These are phyloP conservation scores for Tricholoma saponaceum DNA, from an alignment of 768 basidiomycete genomes.

Conservation along the genomic window DNA sequence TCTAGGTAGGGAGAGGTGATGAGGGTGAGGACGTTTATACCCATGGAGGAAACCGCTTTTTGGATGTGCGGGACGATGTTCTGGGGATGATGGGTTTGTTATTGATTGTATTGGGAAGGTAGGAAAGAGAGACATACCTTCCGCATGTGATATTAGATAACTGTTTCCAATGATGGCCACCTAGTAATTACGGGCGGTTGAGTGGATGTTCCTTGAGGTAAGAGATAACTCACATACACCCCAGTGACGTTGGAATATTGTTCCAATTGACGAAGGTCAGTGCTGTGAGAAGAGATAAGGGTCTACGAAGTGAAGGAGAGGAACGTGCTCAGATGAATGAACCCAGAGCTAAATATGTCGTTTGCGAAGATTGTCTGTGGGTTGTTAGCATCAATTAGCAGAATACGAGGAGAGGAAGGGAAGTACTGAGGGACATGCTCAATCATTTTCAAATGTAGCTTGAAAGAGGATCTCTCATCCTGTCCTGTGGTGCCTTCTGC, in stretches of 20 bases:
- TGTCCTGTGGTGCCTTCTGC: conserved; percentile 86
- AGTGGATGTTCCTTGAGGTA: not conserved
- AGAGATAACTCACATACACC: conserved; percentile 60
- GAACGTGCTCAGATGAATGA: conserved; percentile 83
- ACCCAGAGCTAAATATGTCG: conserved; percentile 89
- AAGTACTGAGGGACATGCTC: conserved; percentile 70
- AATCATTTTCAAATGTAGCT: conserved; percentile 92
- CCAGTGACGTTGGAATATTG: conserved; percentile 88
- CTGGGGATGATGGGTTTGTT: conserved; percentile 22
- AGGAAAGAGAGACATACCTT: conserved; percentile 47
- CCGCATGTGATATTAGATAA: conserved; percentile 91
- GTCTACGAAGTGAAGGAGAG: conserved; percentile 3
- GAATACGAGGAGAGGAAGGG: not conserved
- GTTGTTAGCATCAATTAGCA: not conserved
- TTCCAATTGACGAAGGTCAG: conserved; percentile 94
- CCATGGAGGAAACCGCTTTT: conserved; percentile 72
- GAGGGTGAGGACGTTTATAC: conserved; percentile 78
- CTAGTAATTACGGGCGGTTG: conserved; percentile 28
- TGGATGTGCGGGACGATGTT: conserved; percentile 85
- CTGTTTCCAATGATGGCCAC: conserved; percentile 91
- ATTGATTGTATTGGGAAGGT: no score
- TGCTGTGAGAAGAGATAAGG: conserved; percentile 48
- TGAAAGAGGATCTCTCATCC: conserved; percentile 93
- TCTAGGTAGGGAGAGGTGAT: conserved; percentile 61
- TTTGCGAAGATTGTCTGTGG: conserved; percentile 81